Conservation (phyloP, 495 filamentous ascomycete genomes). For the Pyrenula massariospora region DNA sequence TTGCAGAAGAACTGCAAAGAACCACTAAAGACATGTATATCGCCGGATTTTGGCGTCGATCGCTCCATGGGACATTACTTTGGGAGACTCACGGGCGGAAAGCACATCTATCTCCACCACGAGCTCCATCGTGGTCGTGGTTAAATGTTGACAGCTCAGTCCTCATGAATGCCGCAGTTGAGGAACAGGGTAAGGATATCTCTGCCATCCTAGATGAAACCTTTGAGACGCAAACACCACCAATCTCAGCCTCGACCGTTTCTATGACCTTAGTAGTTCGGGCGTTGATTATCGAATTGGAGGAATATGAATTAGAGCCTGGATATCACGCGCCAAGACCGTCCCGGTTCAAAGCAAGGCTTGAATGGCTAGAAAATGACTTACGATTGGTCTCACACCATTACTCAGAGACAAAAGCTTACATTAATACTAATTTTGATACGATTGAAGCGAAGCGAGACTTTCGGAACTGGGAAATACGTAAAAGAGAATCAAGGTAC, state of each 20-base stretch:
- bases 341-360: neutral
- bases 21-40: neutral
- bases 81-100: neutral
- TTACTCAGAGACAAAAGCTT: neutral
- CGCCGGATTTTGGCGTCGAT: neutral
- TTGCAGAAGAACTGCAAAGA: neutral
- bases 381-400: neutral
- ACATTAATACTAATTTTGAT: neutral
- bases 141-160: neutral
- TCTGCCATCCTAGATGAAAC: neutral
- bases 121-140: neutral
- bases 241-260: neutral
- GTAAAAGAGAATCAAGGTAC: too few species aligned
- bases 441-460: neutral
- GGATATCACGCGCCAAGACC: neutral
- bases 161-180: neutral
- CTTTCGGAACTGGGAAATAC: neutral
- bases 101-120: neutral
- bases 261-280: neutral
- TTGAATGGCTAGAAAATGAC: too few species aligned
- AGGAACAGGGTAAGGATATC: neutral
- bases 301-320: neutral
- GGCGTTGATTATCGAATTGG: neutral
- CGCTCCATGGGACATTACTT: neutral
- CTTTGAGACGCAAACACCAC: neutral